phyloP scores from a whole-genome alignment of 345 rosid genomes.

The Kandelia obovata region DNA sequence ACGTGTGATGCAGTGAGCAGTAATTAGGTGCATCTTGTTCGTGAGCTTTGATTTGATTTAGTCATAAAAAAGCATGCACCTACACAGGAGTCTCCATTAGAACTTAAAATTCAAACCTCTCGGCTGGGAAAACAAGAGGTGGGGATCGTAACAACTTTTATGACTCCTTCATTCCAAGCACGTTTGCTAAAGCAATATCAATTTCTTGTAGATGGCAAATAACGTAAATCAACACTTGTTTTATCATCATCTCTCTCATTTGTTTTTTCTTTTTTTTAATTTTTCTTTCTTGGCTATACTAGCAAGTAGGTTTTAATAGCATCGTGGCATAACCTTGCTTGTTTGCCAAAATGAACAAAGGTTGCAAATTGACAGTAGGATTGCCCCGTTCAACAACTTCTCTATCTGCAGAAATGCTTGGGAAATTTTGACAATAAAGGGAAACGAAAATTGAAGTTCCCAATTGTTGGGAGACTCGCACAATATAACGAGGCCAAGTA shows the following conservation, averaged over 20 bases:
- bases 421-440: not conserved
- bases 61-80: slow-evolving; percentile 21
- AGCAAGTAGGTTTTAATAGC: too few species aligned
- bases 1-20: slow-evolving; percentile 29
- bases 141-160: slow-evolving; percentile 13
- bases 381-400: not conserved
- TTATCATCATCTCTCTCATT: not conserved
- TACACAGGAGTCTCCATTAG: slow-evolving; percentile 14
- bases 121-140: not conserved
- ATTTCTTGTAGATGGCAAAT: not conserved
- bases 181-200: slow-evolving; percentile 4
- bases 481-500: slow-evolving; percentile 4
- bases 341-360: not conserved
- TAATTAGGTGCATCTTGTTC: slow-evolving; percentile 13
- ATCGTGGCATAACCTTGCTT: too few species aligned
- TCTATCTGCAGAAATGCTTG: not conserved
- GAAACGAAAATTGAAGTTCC: not conserved
- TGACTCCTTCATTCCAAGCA: slow-evolving; percentile 26
- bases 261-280: not conserved
- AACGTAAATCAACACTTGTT: not conserved
- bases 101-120: slow-evolving; percentile 16
- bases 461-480: slow-evolving; percentile 14
- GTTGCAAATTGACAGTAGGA: not conserved
- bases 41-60: slow-evolving; percentile 14
- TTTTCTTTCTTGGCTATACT: too few species aligned